Evolutionary conservation across 2,329 filamentous ascomycete species (phyloP).

Genomic region (Ploettnerulaceae sp.): DNA sequence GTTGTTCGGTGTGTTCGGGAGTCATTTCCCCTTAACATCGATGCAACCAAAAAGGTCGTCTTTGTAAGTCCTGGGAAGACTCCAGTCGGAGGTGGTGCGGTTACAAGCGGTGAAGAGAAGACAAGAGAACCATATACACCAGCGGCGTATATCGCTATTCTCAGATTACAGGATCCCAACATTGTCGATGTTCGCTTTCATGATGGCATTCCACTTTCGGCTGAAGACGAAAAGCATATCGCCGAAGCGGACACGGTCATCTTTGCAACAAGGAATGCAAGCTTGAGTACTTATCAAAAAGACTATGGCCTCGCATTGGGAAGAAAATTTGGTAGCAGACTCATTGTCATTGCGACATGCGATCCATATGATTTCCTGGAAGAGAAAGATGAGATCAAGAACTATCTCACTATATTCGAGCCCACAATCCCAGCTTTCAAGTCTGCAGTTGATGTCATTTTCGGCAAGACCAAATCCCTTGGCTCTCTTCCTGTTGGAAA

Average conservation of each 20-base stretch:
- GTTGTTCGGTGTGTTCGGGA: slow-evolving; percentile 35
- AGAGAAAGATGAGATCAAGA: slow-evolving; percentile 32
- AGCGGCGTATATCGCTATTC: slow-evolving; percentile 33
- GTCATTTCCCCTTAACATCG: slow-evolving; percentile 32
- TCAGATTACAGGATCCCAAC: slow-evolving; percentile 29
- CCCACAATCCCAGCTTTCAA: slow-evolving; percentile 40
- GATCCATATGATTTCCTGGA: slow-evolving; percentile 42
- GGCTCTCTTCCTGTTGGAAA: slow-evolving; percentile 37
- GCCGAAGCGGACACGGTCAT: slow-evolving; percentile 38
- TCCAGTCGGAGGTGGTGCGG: slow-evolving; percentile 35
- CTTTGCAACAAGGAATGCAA: slow-evolving; percentile 38
- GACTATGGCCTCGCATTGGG: slow-evolving; percentile 34
- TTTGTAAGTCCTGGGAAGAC: slow-evolving; percentile 38
- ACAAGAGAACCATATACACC: slow-evolving; percentile 33
- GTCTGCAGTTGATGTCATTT: slow-evolving; percentile 38
- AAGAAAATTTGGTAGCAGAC: slow-evolving; percentile 26
- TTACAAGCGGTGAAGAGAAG: slow-evolving; percentile 37
- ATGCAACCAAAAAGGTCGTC: slow-evolving; percentile 29
- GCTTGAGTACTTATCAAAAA: slow-evolving; percentile 36
- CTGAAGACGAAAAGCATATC: slow-evolving; percentile 33
- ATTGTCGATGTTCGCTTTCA: slow-evolving; percentile 35
- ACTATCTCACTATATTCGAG: slow-evolving; percentile 42
- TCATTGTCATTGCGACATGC: slow-evolving; percentile 39
- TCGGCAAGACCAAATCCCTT: slow-evolving; percentile 31
- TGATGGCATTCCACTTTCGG: slow-evolving; percentile 31